Percentiles rank a stretch among this genome's conserved stretches.
These are phyloP conservation scores for Musa troglodytarum DNA, from an alignment of 176 grass and related monocot genomes.

Conservation along the genomic window DNA sequence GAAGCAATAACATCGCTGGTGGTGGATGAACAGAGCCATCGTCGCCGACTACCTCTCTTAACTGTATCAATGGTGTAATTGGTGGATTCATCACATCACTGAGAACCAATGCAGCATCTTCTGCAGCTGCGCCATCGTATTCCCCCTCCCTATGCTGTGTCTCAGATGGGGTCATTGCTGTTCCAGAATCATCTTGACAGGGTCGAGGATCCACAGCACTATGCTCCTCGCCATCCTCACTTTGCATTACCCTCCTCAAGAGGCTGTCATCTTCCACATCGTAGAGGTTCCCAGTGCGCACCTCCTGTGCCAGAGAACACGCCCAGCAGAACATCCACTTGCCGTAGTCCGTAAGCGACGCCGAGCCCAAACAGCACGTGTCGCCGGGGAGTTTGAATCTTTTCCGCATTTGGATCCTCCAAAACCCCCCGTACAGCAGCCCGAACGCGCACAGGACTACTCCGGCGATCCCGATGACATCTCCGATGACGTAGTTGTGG, in stretches of 20 bases:
- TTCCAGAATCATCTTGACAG: background rate
- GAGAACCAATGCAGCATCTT: background rate
- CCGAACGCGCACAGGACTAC: constrained; percentile 4
- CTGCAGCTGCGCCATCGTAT: background rate
- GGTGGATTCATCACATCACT: background rate
- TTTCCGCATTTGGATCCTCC: constrained; percentile 15
- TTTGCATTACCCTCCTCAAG: background rate
- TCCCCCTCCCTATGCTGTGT: background rate
- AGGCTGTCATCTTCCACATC: background rate
- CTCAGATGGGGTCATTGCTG: background rate
- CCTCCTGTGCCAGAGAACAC: constrained; percentile 14
- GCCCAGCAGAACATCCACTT: constrained; percentile 12
- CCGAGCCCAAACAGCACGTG: background rate
- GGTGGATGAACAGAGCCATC: background rate
- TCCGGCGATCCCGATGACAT: background rate
- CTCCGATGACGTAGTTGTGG: background rate
- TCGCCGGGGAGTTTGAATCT: background rate
- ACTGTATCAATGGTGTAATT: background rate
- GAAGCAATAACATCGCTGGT: background rate
- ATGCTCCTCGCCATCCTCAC: background rate
- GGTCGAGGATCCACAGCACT: background rate
- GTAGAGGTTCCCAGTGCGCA: background rate
- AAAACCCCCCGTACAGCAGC: constrained; percentile 13
- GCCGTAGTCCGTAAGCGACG: background rate
- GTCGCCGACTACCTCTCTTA: background rate